phyloP scores from a whole-genome alignment of 345 rosid genomes.

The Rhodamnia rubescens region DNA sequence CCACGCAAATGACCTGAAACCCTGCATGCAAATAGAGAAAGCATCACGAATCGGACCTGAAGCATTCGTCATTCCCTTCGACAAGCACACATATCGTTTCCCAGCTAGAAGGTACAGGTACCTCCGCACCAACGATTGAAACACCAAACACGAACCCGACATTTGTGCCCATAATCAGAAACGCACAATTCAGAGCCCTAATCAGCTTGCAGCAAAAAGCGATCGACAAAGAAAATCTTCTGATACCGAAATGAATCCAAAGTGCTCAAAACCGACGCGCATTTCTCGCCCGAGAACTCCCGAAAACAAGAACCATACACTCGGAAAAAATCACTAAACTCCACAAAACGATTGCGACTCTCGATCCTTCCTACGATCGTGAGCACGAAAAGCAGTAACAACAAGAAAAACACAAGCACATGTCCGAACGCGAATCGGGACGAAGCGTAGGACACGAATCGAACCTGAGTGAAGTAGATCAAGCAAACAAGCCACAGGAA shows the following conservation, averaged over 20 bases:
- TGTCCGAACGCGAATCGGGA: background rate
- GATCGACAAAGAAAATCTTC: background rate
- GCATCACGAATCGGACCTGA: background rate
- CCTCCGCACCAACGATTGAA: background rate
- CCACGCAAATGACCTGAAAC: constrained; percentile 97
- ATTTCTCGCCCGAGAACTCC: background rate
- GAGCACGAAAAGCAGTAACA: background rate
- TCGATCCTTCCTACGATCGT: background rate
- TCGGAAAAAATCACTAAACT: background rate
- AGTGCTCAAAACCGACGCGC: background rate
- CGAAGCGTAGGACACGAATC: background rate
- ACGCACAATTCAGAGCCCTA: background rate
- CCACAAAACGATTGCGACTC: background rate
- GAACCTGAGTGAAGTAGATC: constrained; percentile 88
- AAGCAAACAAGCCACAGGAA: constrained; percentile 90
- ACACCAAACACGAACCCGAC: background rate
- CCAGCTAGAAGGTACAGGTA: background rate
- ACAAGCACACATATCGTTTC: background rate
- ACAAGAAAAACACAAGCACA: background rate
- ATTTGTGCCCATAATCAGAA: background rate
- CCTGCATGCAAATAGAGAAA: constrained; percentile 23
- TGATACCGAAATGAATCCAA: background rate
- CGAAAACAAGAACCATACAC: background rate
- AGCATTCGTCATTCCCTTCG: background rate
- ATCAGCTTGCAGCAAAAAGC: background rate